Percentiles rank a stretch among this genome's conserved stretches.
These are phyloP conservation scores for Benincasa hispida DNA, from an alignment of 306 rosid genomes.

Conservation along the genomic window DNA sequence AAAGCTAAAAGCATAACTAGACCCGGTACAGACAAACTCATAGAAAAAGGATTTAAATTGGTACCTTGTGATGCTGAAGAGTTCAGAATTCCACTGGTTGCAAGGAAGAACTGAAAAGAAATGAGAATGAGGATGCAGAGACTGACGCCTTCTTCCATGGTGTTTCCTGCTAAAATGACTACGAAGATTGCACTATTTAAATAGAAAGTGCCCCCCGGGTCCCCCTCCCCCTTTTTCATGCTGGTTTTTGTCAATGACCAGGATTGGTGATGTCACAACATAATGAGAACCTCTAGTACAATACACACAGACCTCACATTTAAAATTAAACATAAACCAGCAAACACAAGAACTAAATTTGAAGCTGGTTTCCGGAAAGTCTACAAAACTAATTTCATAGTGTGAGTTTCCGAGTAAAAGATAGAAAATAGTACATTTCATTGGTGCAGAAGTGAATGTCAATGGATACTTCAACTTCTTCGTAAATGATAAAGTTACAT, in stretches of 20 bases:
- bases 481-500: background rate
- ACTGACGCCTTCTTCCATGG: constrained; percentile 7
- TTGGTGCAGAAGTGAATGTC: background rate
- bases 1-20: background rate
- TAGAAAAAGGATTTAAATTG: background rate
- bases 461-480: background rate
- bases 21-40: background rate
- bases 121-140: background rate
- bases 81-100: background rate
- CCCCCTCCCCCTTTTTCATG: background rate
- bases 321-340: background rate
- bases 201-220: background rate
- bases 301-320: background rate
- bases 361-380: background rate
- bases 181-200: background rate
- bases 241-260: background rate
- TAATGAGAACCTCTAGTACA: background rate
- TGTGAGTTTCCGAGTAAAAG: background rate
- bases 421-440: background rate
- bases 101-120: constrained; percentile 12
- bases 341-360: background rate
- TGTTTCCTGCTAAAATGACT: background rate
- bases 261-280: background rate
- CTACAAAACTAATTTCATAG: background rate
- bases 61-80: constrained; percentile 10